A percentile compares a stretch with the other conserved stretches of the same genome.
Evolutionary conservation across 2,329 filamentous ascomycete genomes (phyloP).

Genomic region (Neonectria ditissima): DNA sequence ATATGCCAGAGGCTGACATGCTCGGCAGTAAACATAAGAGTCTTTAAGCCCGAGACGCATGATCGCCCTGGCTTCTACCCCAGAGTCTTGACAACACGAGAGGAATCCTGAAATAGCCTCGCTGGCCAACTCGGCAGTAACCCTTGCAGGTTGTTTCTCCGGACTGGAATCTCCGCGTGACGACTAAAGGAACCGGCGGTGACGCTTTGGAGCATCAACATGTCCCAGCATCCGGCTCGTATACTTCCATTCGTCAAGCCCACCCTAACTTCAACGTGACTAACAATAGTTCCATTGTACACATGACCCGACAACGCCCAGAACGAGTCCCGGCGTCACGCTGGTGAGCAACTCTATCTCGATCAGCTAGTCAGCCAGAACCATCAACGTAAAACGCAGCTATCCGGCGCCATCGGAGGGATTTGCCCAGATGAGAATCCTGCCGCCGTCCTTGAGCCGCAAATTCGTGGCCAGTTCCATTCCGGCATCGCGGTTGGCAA

Average conservation of each 20-base stretch:
- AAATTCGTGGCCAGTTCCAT: no score
- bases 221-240: not conserved
- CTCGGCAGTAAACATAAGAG: no score
- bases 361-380: not conserved
- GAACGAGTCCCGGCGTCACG: not conserved
- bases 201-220: not conserved
- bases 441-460: no score
- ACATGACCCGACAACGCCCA: not conserved
- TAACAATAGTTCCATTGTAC: not conserved
- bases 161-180: not conserved
- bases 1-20: no score
- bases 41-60: no score
- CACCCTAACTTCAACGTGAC: not conserved
- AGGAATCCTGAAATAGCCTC: not conserved
- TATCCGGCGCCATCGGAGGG: not conserved
- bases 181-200: not conserved
- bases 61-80: not conserved
- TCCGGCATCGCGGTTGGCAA: not conserved
- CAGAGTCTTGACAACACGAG: not conserved
- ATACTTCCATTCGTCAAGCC: not conserved
- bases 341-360: not conserved
- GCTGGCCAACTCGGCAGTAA: not conserved
- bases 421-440: not conserved
- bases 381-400: not conserved
- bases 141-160: not conserved